A percentile compares a stretch with the other conserved stretches of the same genome.
These are phyloP conservation scores for Hypoxylon fuscum DNA, from an alignment of 495 filamentous ascomycete genomes.

Conservation along the genomic window DNA sequence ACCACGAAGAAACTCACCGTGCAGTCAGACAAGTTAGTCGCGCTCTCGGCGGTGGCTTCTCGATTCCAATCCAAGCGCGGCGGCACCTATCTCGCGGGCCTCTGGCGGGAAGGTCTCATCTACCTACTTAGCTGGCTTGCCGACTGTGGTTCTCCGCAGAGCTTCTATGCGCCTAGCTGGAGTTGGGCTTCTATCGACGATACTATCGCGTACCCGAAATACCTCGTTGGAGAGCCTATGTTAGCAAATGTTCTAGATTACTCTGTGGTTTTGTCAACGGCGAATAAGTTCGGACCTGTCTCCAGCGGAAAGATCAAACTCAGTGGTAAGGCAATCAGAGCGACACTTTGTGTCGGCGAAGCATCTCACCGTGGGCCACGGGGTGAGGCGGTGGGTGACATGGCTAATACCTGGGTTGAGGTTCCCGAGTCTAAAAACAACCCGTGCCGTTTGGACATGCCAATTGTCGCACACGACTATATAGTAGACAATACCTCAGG, in stretches of 20 bases:
- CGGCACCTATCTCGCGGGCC: slow-evolving; percentile 32
- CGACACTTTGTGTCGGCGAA: too few relatives aligned
- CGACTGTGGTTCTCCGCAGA: slow-evolving; percentile 17
- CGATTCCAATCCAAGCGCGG: slow-evolving; percentile 14
- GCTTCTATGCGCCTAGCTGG: neutral
- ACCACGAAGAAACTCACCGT: neutral
- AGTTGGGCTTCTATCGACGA: neutral
- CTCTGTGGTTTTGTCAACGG: neutral
- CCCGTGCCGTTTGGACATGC: neutral
- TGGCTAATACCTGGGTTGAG: neutral
- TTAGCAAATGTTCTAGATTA: neutral
- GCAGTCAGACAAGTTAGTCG: slow-evolving; percentile 17
- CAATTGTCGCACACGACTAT: neutral
- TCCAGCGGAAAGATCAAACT: slow-evolving; percentile 1
- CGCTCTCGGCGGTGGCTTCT: slow-evolving; percentile 20
- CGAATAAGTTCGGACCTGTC: slow-evolving; percentile 1
- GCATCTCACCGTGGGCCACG: neutral
- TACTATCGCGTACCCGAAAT: neutral
- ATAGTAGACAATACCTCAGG: neutral
- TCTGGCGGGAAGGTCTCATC: slow-evolving; percentile 32
- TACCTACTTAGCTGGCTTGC: neutral
- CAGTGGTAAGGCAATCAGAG: neutral
- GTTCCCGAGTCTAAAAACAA: neutral
- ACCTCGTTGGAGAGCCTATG: neutral
- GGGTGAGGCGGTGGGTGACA: neutral